Evolutionary conservation across 2,329 filamentous ascomycete genomes (phyloP).

Genomic region (Pseudogymnoascus sp.): DNA sequence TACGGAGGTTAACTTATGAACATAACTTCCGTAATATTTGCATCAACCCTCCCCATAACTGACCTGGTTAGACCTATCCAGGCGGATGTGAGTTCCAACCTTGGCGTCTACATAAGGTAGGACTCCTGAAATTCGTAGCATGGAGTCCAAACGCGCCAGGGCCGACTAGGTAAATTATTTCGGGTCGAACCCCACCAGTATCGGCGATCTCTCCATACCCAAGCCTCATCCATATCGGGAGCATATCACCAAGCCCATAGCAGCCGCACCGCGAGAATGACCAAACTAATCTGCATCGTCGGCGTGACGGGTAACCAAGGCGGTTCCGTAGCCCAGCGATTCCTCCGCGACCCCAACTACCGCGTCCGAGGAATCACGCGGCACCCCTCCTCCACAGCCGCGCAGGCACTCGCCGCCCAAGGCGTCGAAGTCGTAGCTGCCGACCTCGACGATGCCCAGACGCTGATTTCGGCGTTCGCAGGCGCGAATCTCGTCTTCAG

Average conservation of each 20-base stretch:
- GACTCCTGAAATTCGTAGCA: neutral
- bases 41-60: neutral
- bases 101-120: neutral
- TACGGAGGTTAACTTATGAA: too few species aligned
- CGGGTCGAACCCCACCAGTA: neutral
- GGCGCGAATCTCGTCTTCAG: conserved; percentile 46
- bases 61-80: neutral
- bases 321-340: conserved; percentile 39
- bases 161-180: neutral
- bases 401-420: conserved; percentile 29
- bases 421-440: conserved; percentile 38
- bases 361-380: conserved; percentile 41
- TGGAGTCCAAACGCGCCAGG: too few species aligned
- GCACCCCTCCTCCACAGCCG: conserved; percentile 30
- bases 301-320: conserved; percentile 43
- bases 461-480: conserved; percentile 34
- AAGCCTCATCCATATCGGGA: neutral
- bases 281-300: conserved; percentile 35
- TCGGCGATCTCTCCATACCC: neutral
- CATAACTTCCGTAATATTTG: too few species aligned
- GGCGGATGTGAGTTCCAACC: neutral
- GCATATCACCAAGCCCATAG: neutral
- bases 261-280: conserved; percentile 13
- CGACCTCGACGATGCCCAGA: conserved; percentile 35
- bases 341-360: conserved; percentile 33